A percentile compares a stretch with the other conserved stretches of the same genome.
Evolutionary conservation across 116 monocot species (phyloP).

Genomic region (Thalassia testudinum): DNA sequence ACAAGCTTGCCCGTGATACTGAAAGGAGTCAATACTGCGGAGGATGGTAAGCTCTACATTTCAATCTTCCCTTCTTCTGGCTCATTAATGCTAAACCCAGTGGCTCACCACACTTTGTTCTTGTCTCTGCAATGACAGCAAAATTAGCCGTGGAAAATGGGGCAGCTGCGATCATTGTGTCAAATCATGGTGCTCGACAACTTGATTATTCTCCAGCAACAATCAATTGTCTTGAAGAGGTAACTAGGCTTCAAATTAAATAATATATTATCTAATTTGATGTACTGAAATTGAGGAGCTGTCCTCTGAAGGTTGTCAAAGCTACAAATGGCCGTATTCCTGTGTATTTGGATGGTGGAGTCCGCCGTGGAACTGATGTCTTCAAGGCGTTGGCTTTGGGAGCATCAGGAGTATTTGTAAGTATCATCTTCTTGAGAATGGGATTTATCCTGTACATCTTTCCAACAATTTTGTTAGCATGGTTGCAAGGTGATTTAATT

Average conservation of each 20-base stretch:
- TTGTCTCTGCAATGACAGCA: conserved; percentile 25
- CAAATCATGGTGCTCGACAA: conserved; percentile 95
- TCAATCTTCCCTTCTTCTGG: too few species aligned
- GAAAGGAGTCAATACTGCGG: conserved; percentile 78
- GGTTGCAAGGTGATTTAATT: too few species aligned
- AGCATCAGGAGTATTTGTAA: conserved; percentile 91
- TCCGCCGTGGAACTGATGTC: conserved; percentile 89
- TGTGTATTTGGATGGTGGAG: conserved; percentile 78
- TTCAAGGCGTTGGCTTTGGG: conserved; percentile 94
- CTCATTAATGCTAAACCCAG: too few species aligned
- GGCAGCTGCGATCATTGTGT: conserved; percentile 83
- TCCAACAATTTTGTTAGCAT: too few species aligned
- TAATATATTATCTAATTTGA: not conserved
- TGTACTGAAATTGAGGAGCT: not conserved
- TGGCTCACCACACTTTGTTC: too few species aligned
- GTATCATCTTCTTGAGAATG: conserved; percentile 10
- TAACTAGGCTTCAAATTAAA: conserved; percentile 5
- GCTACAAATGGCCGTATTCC: conserved; percentile 68
- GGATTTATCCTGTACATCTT: too few species aligned
- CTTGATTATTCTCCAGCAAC: conserved; percentile 84
- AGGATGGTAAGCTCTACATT: conserved; percentile 42
- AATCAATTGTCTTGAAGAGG: conserved; percentile 75
- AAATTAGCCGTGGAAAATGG: conserved; percentile 62
- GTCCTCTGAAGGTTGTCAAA: conserved; percentile 50
- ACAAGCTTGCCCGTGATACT: conserved; percentile 81